These are phyloP conservation scores for Salix exigua DNA, from an alignment of 345 rosid genomes.

Conservation along the genomic window DNA sequence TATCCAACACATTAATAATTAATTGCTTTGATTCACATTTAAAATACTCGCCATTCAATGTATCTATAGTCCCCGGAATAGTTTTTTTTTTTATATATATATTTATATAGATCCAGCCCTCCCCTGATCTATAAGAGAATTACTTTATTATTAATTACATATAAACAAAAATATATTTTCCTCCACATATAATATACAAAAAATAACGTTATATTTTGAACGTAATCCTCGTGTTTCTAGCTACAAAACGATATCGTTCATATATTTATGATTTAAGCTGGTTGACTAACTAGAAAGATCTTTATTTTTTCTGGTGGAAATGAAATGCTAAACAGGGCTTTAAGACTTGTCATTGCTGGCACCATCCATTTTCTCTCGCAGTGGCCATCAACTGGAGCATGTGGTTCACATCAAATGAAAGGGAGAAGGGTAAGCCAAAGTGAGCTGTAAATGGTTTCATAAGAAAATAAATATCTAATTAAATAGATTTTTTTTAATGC, in stretches of 20 bases:
- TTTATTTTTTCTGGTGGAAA: background rate
- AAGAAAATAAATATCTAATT: background rate
- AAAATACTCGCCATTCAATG: background rate
- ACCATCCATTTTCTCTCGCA: background rate
- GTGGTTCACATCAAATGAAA: background rate
- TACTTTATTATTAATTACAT: background rate
- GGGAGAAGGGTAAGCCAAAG: background rate
- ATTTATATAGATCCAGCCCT: background rate
- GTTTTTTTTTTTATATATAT: background rate
- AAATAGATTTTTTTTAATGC: background rate
- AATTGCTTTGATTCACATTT: background rate
- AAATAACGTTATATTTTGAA: background rate
- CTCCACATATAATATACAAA: background rate
- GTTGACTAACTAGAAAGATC: background rate
- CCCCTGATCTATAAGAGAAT: background rate
- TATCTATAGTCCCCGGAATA: background rate
- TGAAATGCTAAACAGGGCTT: background rate
- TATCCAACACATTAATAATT: background rate
- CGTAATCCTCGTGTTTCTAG: background rate
- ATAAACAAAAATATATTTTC: background rate
- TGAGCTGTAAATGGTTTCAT: background rate
- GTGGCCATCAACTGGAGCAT: background rate
- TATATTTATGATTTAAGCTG: background rate
- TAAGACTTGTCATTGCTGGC: background rate
- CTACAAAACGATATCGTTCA: background rate